Evolutionary conservation across 805 yeast species (phyloP), one percentile per base, ranked within the genome.

Genomic region (Komagataella phaffii): DNA sequence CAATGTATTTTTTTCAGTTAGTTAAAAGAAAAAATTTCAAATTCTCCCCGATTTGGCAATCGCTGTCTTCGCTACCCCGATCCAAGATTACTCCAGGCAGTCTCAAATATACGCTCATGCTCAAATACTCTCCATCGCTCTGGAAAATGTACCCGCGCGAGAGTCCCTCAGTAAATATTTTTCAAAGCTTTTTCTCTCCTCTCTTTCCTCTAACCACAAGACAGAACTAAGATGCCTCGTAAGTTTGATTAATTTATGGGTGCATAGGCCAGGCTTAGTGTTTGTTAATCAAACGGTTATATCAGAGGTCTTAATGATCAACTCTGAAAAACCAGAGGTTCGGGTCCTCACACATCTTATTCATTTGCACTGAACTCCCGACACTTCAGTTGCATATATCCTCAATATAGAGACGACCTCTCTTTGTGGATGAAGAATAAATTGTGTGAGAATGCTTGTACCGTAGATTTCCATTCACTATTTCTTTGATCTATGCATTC

Each of bases 301-400:
- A 17, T 44, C 23, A 14, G 18, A 19, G 47, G 8, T 40, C 17
- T 10, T 43, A 45, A 14, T 19, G 19, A 17, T 30, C 47, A n/a
- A 17, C 24, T 40, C 18, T 21, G 55, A 45, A 43, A 44, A 18
- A 43, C 55, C 56, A 61, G 84, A 77, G 85, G 84, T 76, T 81
- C 87, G 85, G 86, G 86, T 74, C 86, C 86, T 81, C 85, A 65
- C 10, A 36, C 40, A 45, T 17, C 18, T 57, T 56, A 60, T 62
- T 54, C 57, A 58, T 65, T 71, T 80, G 76, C 77, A 69, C 83
- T 82, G 85, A 82, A 84, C 63, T 70, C 90, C 90, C 88, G 91
- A 84, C 91, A 84, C 91, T 84, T 83, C 85, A 80, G 83, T 72
- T 70, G 73, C 77, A 71, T 63, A 60, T 53, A 52, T 52, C 54